A percentile compares a stretch with the other conserved stretches of the same genome.
Conservation (phyloP, 768 basidiomycete genomes). For the Erythrobasidium yunnanense region DNA sequence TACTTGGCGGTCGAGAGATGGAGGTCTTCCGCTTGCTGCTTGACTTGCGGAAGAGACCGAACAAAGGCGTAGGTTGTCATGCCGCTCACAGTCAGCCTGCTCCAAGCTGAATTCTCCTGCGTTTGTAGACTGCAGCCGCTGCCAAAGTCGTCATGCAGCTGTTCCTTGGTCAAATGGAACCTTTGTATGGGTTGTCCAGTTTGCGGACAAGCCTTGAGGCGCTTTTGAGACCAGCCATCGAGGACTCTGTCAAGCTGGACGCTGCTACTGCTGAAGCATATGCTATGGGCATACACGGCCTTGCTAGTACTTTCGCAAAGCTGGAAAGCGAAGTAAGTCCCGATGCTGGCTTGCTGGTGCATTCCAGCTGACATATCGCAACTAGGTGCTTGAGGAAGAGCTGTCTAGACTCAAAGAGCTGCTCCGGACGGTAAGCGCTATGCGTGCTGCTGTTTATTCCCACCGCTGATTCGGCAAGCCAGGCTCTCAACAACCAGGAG, state of each 20-base stretch:
- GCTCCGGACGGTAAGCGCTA: constrained; percentile 32
- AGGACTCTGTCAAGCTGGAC: background rate
- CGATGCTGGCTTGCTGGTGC: background rate
- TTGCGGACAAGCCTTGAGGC: constrained; percentile 24
- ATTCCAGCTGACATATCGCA: constrained; percentile 14
- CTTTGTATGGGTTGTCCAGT: constrained; percentile 33
- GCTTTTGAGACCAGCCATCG: constrained; percentile 1
- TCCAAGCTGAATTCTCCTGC: background rate
- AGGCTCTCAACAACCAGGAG: constrained; percentile 31
- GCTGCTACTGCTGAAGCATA: constrained; percentile 12
- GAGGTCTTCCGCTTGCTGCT: constrained; percentile 32
- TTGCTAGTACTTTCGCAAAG: constrained; percentile 29
- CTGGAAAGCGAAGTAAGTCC: constrained; percentile 12
- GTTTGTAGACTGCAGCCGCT: constrained; percentile 30
- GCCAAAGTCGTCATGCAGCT: constrained; percentile 29
- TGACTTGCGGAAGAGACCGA: constrained; percentile 26
- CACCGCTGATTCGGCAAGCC: background rate
- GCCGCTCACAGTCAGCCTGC: background rate
- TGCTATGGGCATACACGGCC: constrained; percentile 30
- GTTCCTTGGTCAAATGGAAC: constrained; percentile 32
- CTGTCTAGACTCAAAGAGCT: constrained; percentile 22
- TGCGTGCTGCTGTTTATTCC: background rate
- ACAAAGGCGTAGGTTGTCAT: constrained; percentile 16
- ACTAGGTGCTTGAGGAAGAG: constrained; percentile 37
- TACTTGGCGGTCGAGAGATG: constrained; percentile 32